Conservation (phyloP, 495 filamentous ascomycete species). For the Coniosporium apollinis region DNA sequence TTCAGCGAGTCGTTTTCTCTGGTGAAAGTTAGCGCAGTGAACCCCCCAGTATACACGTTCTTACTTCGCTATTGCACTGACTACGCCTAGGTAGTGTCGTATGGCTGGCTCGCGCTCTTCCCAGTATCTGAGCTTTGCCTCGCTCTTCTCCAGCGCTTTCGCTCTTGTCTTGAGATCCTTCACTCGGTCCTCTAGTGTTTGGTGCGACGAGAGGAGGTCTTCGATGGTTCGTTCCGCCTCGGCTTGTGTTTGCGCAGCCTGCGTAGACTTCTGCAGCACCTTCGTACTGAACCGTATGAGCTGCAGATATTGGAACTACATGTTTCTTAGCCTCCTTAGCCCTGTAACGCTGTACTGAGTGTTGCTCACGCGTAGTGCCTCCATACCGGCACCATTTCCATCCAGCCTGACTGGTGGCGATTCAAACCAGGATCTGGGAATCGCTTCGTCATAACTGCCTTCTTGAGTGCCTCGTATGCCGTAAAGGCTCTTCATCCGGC, state of each 20-base stretch:
- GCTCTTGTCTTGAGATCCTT: conserved; percentile 18
- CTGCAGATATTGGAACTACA: conserved; percentile 28
- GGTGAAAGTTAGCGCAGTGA: conserved; percentile 2
- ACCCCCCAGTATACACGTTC: not conserved
- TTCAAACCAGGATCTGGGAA: conserved; percentile 23
- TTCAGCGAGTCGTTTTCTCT: conserved; percentile 19
- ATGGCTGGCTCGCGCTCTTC: conserved; percentile 16
- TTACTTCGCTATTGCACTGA: conserved; percentile 17
- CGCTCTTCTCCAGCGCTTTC: conserved; percentile 7
- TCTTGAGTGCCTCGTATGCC: conserved; percentile 21
- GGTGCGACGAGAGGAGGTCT: too few species aligned
- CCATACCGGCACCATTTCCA: conserved; percentile 14
- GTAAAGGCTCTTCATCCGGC: conserved; percentile 20
- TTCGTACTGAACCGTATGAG: conserved; percentile 17
- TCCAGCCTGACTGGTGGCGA: conserved; percentile 22
- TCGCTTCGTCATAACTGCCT: conserved; percentile 23
- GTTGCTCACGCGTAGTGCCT: conserved; percentile 21
- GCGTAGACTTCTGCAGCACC: too few species aligned
- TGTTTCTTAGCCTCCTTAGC: too few species aligned
- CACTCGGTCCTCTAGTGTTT: conserved; percentile 17
- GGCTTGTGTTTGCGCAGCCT: too few species aligned
- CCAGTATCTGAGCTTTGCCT: conserved; percentile 14
- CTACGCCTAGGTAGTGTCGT: conserved; percentile 14
- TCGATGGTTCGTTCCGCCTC: too few species aligned
- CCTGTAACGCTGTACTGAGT: not conserved